A percentile compares a stretch with the other conserved stretches of the same genome.
These are phyloP conservation scores for Sphaerulina vaccinii DNA, from an alignment of 2,329 filamentous ascomycete species.

Conservation along the genomic window DNA sequence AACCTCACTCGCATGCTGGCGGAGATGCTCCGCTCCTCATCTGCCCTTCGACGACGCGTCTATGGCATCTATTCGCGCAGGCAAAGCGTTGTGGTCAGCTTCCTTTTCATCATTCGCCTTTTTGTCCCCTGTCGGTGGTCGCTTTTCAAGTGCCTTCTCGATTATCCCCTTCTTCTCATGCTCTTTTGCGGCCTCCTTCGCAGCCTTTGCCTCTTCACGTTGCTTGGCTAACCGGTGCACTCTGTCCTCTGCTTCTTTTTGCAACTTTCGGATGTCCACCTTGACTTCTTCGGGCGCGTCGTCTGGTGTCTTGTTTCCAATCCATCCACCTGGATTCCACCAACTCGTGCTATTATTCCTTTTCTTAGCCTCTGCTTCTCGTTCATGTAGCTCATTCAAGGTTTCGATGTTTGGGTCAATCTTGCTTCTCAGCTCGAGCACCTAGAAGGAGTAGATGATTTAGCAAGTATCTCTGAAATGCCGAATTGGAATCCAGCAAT, in stretches of 20 bases:
- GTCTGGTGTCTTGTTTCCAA: conserved; percentile 8
- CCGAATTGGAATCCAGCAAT: too few relatives aligned
- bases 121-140: conserved; percentile 12
- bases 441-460: too few relatives aligned
- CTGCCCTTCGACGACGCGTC: conserved; percentile 23
- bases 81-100: conserved; percentile 4
- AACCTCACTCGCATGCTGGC: not conserved
- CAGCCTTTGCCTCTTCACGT: conserved; percentile 8
- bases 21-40: not conserved
- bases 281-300: conserved; percentile 17
- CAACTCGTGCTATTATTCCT: conserved; percentile 28
- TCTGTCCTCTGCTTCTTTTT: conserved; percentile 17
- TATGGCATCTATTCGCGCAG: conserved; percentile 25
- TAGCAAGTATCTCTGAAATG: too few relatives aligned
- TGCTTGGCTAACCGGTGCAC: conserved; percentile 3
- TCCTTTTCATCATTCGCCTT: conserved; percentile 4
- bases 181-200: conserved; percentile 13
- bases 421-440: conserved; percentile 39
- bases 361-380: conserved; percentile 30
- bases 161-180: conserved; percentile 13
- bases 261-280: conserved; percentile 13
- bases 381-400: conserved; percentile 42
- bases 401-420: conserved; percentile 35
- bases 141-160: conserved; percentile 4
- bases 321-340: conserved; percentile 30